These are phyloP conservation scores for Hypoxylon sp. DNA, from an alignment of 2,329 filamentous ascomycete genomes.

Conservation along the genomic window DNA sequence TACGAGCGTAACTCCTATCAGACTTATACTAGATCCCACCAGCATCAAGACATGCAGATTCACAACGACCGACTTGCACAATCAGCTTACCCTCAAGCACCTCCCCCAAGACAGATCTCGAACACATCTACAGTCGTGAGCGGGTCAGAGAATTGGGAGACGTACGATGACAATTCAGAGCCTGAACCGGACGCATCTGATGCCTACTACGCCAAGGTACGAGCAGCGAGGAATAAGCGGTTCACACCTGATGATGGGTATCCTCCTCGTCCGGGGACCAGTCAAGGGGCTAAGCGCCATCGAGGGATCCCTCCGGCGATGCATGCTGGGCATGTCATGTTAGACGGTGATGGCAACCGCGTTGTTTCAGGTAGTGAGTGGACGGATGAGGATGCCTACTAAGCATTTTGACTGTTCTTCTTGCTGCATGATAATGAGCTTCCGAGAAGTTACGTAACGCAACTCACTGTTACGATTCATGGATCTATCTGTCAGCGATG, in stretches of 20 bases:
- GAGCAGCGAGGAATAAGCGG: constrained; percentile 76
- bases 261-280: constrained; percentile 54
- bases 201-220: constrained; percentile 83
- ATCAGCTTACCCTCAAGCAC: constrained; percentile 58
- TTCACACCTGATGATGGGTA: constrained; percentile 65
- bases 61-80: constrained; percentile 55
- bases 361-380: constrained; percentile 75
- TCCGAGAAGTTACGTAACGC: constrained; percentile 43
- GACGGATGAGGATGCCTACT: constrained; percentile 75
- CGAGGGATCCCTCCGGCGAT: constrained; percentile 66
- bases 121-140: constrained; percentile 82
- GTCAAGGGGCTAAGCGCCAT: constrained; percentile 64
- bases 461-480: constrained; percentile 48
- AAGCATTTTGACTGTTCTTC: constrained; percentile 44
- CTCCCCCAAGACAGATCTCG: constrained; percentile 74
- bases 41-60: constrained; percentile 53
- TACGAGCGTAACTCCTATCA: constrained; percentile 69
- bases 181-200: constrained; percentile 81
- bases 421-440: constrained; percentile 47
- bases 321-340: constrained; percentile 63
- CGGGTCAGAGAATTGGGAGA: constrained; percentile 97
- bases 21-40: constrained; percentile 55
- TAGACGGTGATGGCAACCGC: constrained; percentile 71
- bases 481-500: constrained; percentile 30
- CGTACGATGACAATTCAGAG: constrained; percentile 87